A percentile compares a stretch with the other conserved stretches of the same genome.
phyloP scores from a whole-genome alignment of 106 monocot genomes.

The Platanthera zijinensis region DNA sequence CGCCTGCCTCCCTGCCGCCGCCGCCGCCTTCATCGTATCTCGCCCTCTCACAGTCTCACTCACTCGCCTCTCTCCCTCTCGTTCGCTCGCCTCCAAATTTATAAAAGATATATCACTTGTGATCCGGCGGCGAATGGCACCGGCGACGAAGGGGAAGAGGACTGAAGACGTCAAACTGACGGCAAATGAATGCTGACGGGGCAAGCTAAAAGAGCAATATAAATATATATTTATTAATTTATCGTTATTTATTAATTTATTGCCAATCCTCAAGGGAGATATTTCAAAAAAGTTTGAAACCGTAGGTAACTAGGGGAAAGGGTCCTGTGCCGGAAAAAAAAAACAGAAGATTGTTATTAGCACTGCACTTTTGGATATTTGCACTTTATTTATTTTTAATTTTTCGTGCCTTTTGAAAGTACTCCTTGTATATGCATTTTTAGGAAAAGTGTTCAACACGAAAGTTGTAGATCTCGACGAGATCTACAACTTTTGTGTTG shows the following conservation, averaged over 20 bases:
- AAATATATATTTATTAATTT: not conserved
- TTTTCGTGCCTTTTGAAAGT: no score
- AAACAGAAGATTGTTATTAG: no score
- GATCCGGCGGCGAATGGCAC: not conserved
- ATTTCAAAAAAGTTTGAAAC: conserved; percentile 3
- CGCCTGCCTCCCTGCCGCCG: conserved; percentile 33
- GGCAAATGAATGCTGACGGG: not conserved
- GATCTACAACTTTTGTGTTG: no score
- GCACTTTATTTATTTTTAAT: no score
- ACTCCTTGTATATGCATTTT: no score
- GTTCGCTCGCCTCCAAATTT: not conserved
- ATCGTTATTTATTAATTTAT: not conserved
- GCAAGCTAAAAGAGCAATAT: not conserved
- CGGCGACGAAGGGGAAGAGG: not conserved
- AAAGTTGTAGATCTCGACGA: no score
- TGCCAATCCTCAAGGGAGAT: not conserved
- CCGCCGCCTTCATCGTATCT: conserved; percentile 21
- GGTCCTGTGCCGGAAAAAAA: not conserved
- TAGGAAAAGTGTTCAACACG: no score
- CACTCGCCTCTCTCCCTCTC: not conserved
- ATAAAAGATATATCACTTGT: no score
- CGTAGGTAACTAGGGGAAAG: not conserved
- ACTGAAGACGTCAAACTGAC: not conserved
- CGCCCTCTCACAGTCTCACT: not conserved
- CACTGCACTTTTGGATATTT: no score